These are phyloP conservation scores for Pleoardoris graminearum DNA, from an alignment of 2,329 filamentous ascomycete genomes.

Conservation along the genomic window DNA sequence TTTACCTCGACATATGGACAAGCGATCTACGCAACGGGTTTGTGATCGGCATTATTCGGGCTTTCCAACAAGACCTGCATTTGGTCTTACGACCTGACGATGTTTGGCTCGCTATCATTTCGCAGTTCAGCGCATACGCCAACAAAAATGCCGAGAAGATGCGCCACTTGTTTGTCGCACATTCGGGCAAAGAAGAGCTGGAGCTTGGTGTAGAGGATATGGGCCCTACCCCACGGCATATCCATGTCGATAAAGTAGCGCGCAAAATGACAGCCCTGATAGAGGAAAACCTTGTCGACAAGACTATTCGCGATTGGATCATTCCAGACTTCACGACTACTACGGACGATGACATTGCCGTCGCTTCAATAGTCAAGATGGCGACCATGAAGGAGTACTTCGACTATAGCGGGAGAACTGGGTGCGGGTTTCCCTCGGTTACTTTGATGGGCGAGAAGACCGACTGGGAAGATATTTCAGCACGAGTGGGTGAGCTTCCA, in stretches of 20 bases:
- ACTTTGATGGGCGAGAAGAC: constrained; percentile 21
- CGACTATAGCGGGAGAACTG: neutral
- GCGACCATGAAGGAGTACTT: constrained; percentile 23
- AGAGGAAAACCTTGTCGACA: neutral
- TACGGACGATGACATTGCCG: constrained; percentile 13
- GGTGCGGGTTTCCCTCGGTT: constrained; percentile 25
- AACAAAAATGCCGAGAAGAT: constrained; percentile 29
- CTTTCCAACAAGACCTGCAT: constrained; percentile 18
- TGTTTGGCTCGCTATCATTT: constrained; percentile 31
- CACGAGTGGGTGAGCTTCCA: constrained; percentile 16
- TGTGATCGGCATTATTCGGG: no score
- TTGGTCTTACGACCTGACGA: constrained; percentile 31
- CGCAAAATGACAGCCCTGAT: neutral
- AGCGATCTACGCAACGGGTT: no score
- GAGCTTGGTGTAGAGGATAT: neutral
- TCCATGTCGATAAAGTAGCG: neutral
- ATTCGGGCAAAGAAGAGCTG: neutral
- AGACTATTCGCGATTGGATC: constrained; percentile 19
- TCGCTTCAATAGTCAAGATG: constrained; percentile 24
- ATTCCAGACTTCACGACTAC: constrained; percentile 27
- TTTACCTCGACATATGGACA: no score
- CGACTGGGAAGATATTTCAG: constrained; percentile 22
- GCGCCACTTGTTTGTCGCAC: neutral
- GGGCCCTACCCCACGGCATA: neutral
- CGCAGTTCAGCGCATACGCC: constrained; percentile 31